These are phyloP conservation scores for Telopea speciosissima DNA, from an alignment of 177 flowering plant genomes.

Conservation along the genomic window DNA sequence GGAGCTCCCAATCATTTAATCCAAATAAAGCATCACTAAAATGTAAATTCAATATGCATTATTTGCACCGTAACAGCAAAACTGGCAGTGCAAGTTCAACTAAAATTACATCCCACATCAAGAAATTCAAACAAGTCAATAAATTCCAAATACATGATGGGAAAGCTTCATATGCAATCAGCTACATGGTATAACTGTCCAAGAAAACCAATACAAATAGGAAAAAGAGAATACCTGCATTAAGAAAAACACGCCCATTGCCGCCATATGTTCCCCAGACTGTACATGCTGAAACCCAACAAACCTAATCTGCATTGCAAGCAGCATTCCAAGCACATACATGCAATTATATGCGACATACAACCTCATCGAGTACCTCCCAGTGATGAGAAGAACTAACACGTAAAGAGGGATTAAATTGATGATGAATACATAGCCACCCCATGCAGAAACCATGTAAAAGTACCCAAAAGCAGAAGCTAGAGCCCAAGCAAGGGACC, in stretches of 20 bases:
- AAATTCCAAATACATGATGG: neutral
- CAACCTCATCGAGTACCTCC: constrained; percentile 88
- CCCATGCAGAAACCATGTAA: constrained; percentile 99
- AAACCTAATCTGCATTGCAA: constrained; percentile 98
- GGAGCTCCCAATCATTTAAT: neutral
- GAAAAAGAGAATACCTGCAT: constrained; percentile 31
- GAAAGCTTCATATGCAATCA: neutral
- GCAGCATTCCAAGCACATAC: constrained; percentile 90
- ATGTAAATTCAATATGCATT: neutral
- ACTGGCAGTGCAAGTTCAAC: no score
- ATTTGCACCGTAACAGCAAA: no score
- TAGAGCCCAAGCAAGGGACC: constrained; percentile 81
- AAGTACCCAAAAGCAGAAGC: constrained; percentile 93
- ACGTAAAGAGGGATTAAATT: constrained; percentile 90
- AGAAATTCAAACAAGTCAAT: neutral
- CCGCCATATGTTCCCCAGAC: constrained; percentile 99
- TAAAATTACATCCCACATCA: neutral
- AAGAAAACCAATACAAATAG: neutral
- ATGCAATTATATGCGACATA: constrained; percentile 88
- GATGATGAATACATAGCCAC: constrained; percentile 94
- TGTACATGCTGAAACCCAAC: constrained; percentile 99
- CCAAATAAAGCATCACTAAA: neutral
- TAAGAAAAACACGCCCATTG: constrained; percentile 97
- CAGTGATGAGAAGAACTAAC: constrained; percentile 78
- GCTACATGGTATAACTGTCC: neutral